Evolutionary conservation across 768 basidiomycete genomes (phyloP).

Genomic region (Panaeolus cyanescens): DNA sequence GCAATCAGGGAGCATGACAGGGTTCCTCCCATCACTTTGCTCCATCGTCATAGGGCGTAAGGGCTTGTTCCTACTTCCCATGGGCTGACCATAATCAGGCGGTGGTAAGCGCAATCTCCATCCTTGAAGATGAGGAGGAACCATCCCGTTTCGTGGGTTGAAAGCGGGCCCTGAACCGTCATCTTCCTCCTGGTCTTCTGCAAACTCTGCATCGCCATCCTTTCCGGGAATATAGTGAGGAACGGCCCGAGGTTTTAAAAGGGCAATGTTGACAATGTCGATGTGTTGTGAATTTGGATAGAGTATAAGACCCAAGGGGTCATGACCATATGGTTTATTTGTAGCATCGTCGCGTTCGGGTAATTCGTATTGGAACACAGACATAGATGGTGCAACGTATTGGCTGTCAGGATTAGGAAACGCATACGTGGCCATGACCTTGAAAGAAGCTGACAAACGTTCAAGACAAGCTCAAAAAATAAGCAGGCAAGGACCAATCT

Average conservation of each 20-base stretch:
- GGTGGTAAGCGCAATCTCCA: constrained; percentile 17
- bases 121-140: constrained; percentile 16
- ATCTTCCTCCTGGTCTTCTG: constrained; percentile 3
- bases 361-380: constrained; percentile 31
- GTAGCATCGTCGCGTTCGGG: constrained; percentile 25
- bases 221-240: constrained; percentile 14
- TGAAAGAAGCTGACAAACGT: constrained; percentile 58
- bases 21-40: background rate
- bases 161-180: constrained; percentile 4
- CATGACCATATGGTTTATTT: constrained; percentile 29
- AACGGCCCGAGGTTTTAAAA: constrained; percentile 35
- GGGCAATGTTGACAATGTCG: constrained; percentile 46
- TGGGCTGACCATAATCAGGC: no score
- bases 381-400: constrained; percentile 34
- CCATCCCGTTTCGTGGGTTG: constrained; percentile 12
- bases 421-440: constrained; percentile 51
- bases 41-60: background rate
- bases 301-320: constrained; percentile 52
- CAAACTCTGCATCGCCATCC: background rate
- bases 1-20: background rate
- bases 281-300: constrained; percentile 41
- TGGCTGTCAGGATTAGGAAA: constrained; percentile 41
- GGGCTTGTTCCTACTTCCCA: background rate
- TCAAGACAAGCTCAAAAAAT: constrained; percentile 1
- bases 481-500: constrained; percentile 18